A percentile compares a stretch with the other conserved stretches of the same genome.
Conservation (phyloP, 2,329 filamentous ascomycete genomes). For the Plenodomus biglobosus region DNA sequence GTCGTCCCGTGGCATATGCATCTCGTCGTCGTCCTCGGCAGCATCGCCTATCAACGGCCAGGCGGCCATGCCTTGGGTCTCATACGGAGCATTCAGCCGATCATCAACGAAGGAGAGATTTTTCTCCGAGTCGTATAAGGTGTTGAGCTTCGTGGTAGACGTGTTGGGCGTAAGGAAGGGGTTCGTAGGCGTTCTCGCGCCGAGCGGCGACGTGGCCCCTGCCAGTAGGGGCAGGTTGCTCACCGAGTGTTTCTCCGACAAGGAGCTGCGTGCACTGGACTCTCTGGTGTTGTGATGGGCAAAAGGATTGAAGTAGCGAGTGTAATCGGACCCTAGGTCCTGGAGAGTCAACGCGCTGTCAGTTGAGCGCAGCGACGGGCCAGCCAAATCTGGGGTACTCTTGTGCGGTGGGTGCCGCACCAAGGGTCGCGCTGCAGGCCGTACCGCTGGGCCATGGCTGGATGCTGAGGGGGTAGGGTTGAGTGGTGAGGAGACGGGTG, state of each 20-base stretch:
- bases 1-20: conserved; percentile 56
- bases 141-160: conserved; percentile 29
- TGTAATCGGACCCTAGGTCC: conserved; percentile 40
- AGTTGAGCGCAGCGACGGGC: conserved; percentile 9
- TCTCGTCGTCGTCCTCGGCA: conserved; percentile 56
- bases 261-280: conserved; percentile 25
- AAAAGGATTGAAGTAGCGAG: conserved; percentile 42
- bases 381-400: conserved; percentile 22
- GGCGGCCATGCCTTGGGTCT: conserved; percentile 45
- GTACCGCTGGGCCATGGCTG: conserved; percentile 10
- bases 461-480: conserved; percentile 9
- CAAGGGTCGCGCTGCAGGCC: conserved; percentile 14
- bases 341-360: conserved; percentile 29
- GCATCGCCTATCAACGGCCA: conserved; percentile 54
- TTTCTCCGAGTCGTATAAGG: conserved; percentile 28
- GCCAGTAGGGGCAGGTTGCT: conserved; percentile 8
- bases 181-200: conserved; percentile 14
- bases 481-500: conserved; percentile 12
- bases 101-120: conserved; percentile 51
- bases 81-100: conserved; percentile 48
- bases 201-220: conserved; percentile 18
- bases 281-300: conserved; percentile 20
- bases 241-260: conserved; percentile 15
- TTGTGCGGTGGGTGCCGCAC: conserved; percentile 11
- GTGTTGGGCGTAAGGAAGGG: conserved; percentile 35